These are phyloP conservation scores for Neofusicoccum laricinum DNA, from an alignment of 2,329 filamentous ascomycete genomes.

Conservation along the genomic window DNA sequence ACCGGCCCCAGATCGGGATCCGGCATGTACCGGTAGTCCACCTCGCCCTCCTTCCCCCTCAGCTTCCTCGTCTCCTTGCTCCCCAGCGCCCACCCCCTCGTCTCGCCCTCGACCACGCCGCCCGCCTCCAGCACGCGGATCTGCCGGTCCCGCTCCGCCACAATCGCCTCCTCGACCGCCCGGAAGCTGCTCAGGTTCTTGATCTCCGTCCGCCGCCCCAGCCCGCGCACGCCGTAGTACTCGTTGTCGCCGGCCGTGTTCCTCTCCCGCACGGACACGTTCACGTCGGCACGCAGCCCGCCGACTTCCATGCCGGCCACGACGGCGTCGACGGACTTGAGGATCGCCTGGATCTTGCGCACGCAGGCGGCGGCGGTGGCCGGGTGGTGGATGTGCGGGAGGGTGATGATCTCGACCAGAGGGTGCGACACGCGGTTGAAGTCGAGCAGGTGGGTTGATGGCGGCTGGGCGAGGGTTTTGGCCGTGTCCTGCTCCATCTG, in stretches of 20 bases:
- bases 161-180: constrained; percentile 89
- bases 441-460: constrained; percentile 75
- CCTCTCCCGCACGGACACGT: constrained; percentile 76
- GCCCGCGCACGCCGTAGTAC: constrained; percentile 57
- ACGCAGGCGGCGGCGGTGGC: constrained; percentile 85
- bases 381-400: constrained; percentile 83
- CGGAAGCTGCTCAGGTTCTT: constrained; percentile 96
- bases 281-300: constrained; percentile 88
- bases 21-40: constrained; percentile 98
- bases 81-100: constrained; percentile 86
- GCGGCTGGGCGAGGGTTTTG: constrained; percentile 80
- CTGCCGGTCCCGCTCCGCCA: constrained; percentile 85
- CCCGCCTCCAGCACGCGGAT: constrained; percentile 76
- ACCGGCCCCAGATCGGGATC: constrained; percentile 87
- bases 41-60: constrained; percentile 91
- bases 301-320: constrained; percentile 91
- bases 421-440: constrained; percentile 92
- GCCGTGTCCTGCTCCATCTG: constrained; percentile 98
- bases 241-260: constrained; percentile 21
- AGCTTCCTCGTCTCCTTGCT: constrained; percentile 76
- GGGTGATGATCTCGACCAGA: constrained; percentile 91
- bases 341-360: constrained; percentile 77
- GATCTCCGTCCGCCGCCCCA: constrained; percentile 92
- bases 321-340: constrained; percentile 79
- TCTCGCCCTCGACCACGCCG: constrained; percentile 76